These are phyloP conservation scores for Capsella rubella DNA, from an alignment of 441 rosid species.

Conservation along the genomic window DNA sequence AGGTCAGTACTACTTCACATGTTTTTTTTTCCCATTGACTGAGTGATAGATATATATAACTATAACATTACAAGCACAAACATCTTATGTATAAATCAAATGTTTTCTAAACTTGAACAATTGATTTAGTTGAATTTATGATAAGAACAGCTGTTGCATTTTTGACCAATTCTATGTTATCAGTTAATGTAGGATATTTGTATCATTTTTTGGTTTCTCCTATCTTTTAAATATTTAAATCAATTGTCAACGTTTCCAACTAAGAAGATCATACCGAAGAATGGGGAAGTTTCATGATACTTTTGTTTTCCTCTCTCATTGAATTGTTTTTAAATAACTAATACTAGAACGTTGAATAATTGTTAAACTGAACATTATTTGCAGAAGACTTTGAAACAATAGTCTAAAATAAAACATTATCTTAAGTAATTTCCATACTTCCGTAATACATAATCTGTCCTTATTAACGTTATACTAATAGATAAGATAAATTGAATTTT, in stretches of 20 bases:
- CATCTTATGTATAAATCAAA: background rate
- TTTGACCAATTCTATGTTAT: constrained; percentile 38
- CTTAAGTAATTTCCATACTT: background rate
- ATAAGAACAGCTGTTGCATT: constrained; percentile 12
- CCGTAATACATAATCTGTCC: constrained; percentile 13
- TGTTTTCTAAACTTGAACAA: background rate
- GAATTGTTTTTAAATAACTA: constrained; percentile 9
- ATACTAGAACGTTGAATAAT: constrained; percentile 21
- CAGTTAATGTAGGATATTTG: constrained; percentile 23
- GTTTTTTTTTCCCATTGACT: background rate
- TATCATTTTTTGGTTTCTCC: background rate
- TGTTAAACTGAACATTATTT: constrained; percentile 25
- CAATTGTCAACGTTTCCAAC: constrained; percentile 45
- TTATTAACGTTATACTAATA: constrained; percentile 2
- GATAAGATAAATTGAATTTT: background rate
- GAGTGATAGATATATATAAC: background rate
- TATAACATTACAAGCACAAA: background rate
- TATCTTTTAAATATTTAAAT: background rate
- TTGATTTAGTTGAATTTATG: constrained; percentile 28
- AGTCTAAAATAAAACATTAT: background rate
- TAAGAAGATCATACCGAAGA: constrained; percentile 21
- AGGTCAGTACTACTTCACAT: constrained; percentile 50
- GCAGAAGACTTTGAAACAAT: constrained; percentile 34
- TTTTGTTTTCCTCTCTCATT: background rate
- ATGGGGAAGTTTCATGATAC: background rate